phyloP scores from a whole-genome alignment of 805 yeast species.

The Yamadazyma akitaensis region DNA sequence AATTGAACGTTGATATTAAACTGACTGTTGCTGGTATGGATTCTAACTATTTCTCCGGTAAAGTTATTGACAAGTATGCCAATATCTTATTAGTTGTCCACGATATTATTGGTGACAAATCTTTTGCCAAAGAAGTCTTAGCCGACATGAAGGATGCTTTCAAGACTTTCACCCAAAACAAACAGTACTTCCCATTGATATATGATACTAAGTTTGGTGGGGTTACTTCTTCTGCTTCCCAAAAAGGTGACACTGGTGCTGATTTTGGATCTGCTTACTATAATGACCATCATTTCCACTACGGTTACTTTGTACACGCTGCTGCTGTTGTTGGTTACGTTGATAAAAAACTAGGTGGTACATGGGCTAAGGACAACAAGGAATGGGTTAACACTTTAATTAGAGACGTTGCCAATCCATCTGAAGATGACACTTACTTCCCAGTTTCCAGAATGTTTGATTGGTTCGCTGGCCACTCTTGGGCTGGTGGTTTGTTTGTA shows the following conservation, averaged over 20 bases:
- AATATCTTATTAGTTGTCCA: slow-evolving; percentile 50
- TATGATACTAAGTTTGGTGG: slow-evolving; percentile 58
- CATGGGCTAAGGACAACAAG: slow-evolving; percentile 48
- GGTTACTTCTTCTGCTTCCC: slow-evolving; percentile 50
- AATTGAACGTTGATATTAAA: slow-evolving; percentile 45
- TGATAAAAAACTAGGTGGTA: slow-evolving; percentile 50
- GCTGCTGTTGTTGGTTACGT: slow-evolving; percentile 75
- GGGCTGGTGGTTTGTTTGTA: slow-evolving; percentile 70
- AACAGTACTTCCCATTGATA: slow-evolving; percentile 48
- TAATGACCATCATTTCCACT: slow-evolving; percentile 87
- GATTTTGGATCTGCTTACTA: slow-evolving; percentile 75
- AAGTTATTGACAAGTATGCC: slow-evolving; percentile 54
- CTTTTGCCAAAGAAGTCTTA: slow-evolving; percentile 33
- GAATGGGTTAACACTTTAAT: slow-evolving; percentile 59
- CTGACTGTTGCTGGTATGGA: slow-evolving; percentile 33
- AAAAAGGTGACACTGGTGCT: slow-evolving; percentile 42
- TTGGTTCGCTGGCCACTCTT: slow-evolving; percentile 76
- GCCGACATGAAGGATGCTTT: slow-evolving; percentile 43
- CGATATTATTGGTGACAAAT: slow-evolving; percentile 45
- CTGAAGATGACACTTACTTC: slow-evolving; percentile 51
- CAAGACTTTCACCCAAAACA: slow-evolving; percentile 34
- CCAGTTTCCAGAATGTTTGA: slow-evolving; percentile 73
- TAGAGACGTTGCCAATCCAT: slow-evolving; percentile 69
- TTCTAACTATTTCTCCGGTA: slow-evolving; percentile 53
- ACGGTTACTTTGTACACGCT: slow-evolving; percentile 78